phyloP scores from a whole-genome alignment of 2,329 filamentous ascomycete genomes.

The Cercospora janseana region DNA sequence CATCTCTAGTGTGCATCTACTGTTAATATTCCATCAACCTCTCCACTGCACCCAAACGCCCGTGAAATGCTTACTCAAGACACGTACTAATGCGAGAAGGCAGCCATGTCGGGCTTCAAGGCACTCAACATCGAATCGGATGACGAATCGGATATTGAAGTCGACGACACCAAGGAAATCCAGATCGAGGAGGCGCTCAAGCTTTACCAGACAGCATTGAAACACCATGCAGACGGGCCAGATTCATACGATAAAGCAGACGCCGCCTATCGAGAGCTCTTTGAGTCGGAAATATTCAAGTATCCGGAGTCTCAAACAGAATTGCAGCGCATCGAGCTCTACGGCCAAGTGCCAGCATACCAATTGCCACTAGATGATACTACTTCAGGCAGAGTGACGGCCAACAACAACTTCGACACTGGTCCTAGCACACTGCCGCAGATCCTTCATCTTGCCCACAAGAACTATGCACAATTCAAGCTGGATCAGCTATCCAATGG shows the following conservation, averaged over 20 bases:
- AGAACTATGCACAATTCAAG: conserved; percentile 89
- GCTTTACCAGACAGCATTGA: conserved; percentile 86
- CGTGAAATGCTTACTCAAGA: neutral
- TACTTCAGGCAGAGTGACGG: conserved; percentile 41
- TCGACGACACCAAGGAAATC: conserved; percentile 93
- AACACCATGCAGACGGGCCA: conserved; percentile 84
- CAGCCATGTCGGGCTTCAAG: conserved; percentile 63
- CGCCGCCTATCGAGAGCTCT: conserved; percentile 78
- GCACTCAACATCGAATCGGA: conserved; percentile 94
- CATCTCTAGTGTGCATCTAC: neutral
- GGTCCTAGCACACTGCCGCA: conserved; percentile 80
- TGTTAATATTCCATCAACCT: neutral
- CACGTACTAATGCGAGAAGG: too few relatives aligned
- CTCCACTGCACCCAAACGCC: too few relatives aligned
- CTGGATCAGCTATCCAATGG: conserved; percentile 58
- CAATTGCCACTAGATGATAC: conserved; percentile 37
- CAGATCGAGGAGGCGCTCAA: conserved; percentile 97
- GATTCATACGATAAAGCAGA: conserved; percentile 71
- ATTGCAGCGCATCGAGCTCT: conserved; percentile 67
- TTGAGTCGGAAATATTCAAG: conserved; percentile 89
- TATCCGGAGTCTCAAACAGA: conserved; percentile 86
- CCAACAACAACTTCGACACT: conserved; percentile 60
- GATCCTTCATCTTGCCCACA: conserved; percentile 88
- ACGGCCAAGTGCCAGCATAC: conserved; percentile 45
- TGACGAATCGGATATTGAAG: conserved; percentile 82